Base-by-base conservation (phyloP, 345 rosid genomes). In the Populus davidiana region DNA sequence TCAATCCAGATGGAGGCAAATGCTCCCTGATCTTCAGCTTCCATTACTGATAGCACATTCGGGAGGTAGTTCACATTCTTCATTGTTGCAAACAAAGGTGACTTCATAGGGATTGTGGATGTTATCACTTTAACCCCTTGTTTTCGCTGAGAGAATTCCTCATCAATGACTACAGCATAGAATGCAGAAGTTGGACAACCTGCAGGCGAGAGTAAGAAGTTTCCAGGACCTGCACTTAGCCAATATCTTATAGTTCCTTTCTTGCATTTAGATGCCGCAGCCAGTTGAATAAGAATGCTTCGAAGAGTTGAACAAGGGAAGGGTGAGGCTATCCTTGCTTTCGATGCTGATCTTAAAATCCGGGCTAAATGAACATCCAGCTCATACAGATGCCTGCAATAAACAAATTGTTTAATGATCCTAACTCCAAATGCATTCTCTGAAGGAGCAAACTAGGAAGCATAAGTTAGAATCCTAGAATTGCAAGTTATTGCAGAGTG, bases 1-100 rank as follows among this genome's bases (percentile, higher is more conserved):
- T 89, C 95, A 29, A 89, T 85, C 95, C 95, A 91, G 31, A 91
- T 83, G 59, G 91, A 88, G 73, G 90, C 84, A 56, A 73, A 83
- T 20, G 89, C 93, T 43, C 90, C 95, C 65, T 83, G 64, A 41
- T 89, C 95, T 79, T 89, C 95, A 3, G 93, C 95, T 84, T 91
- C 93, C 91, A 89, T 87, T 63, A 81, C 52, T 0, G 93, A 75
- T 8, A 88, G 89, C 56, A 87, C 91, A 62, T 91, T 89, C 0
- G 93, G 93, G 23, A 91, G 84, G 81, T 91, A 89, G 85, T 91
- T 91, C 44, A 89, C 91, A 41, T 84, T 91, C 83, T 91, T 91
- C 85, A 73, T 64, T 1, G 89, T 89, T n/a, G 95, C 86, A 29
- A 88, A 88, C 21, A 49, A 47, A 44, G 90, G 84, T 39, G 93